These are phyloP conservation scores for Achaetomiella virescens DNA, from an alignment of 495 filamentous ascomycete genomes.

Conservation along the genomic window DNA sequence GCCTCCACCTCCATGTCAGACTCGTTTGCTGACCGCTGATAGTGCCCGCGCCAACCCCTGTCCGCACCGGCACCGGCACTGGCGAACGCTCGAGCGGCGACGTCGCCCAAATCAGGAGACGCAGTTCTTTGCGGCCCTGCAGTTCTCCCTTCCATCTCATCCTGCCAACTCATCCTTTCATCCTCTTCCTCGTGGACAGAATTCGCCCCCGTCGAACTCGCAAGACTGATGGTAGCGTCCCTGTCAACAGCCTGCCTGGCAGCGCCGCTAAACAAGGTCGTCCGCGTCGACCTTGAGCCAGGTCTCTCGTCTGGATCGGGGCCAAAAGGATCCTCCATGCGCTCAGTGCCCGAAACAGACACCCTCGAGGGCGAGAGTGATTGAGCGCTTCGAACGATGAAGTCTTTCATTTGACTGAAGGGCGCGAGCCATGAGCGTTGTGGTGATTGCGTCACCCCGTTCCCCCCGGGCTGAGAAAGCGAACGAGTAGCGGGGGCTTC, in stretches of 20 bases:
- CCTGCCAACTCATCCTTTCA: conserved; percentile 29
- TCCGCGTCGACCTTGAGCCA: conserved; percentile 12
- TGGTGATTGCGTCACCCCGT: background rate
- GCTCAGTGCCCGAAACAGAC: conserved; percentile 11
- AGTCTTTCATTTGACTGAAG: too few relatives aligned
- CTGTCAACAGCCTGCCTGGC: conserved; percentile 2
- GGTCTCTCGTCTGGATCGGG: conserved; percentile 20
- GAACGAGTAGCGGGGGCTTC: conserved; percentile 2
- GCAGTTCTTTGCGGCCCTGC: background rate
- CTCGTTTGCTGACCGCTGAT: background rate
- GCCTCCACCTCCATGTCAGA: background rate
- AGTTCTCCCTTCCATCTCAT: conserved; percentile 12
- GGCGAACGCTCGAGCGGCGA: conserved; percentile 9
- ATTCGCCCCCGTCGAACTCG: conserved; percentile 22
- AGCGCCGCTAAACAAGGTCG: conserved; percentile 18
- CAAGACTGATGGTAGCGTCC: conserved; percentile 13
- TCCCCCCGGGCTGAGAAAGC: background rate
- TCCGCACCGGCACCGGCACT: background rate
- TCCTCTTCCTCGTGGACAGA: conserved; percentile 18
- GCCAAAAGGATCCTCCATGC: conserved; percentile 32
- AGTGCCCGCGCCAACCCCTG: background rate
- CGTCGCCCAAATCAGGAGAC: conserved; percentile 6
- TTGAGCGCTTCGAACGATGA: conserved; percentile 25
- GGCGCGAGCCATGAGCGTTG: too few relatives aligned
- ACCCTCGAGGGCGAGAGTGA: conserved; percentile 21